Percentiles rank a stretch among this genome's conserved stretches.
These are phyloP conservation scores for Clonostachys sp. DNA, from an alignment of 2,329 filamentous ascomycete genomes.

Conservation along the genomic window DNA sequence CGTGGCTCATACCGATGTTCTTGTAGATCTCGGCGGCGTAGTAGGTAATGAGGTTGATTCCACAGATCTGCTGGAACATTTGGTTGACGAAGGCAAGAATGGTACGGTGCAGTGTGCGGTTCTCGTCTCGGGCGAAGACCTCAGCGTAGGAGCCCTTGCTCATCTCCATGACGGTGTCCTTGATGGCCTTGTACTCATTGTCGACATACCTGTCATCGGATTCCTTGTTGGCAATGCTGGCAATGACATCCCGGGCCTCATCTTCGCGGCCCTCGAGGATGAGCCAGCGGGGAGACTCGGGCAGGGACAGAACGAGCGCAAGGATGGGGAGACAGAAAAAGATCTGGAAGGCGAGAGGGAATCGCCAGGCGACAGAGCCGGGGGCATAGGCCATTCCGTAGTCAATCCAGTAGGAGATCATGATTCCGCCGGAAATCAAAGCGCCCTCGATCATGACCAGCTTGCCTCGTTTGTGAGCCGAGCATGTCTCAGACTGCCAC, in stretches of 20 bases:
- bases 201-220: conserved; percentile 53
- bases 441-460: conserved; percentile 58
- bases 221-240: conserved; percentile 49
- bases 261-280: conserved; percentile 38
- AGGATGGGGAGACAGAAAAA: conserved; percentile 56
- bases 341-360: conserved; percentile 52
- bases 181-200: conserved; percentile 55
- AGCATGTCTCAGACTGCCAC: conserved; percentile 57
- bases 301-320: conserved; percentile 42
- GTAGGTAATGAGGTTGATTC: conserved; percentile 59
- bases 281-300: conserved; percentile 48
- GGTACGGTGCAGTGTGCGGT: conserved; percentile 54
- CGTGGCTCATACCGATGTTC: conserved; percentile 45
- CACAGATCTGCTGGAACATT: conserved; percentile 61
- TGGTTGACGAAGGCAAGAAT: conserved; percentile 59
- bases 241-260: conserved; percentile 41
- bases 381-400: conserved; percentile 48
- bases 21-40: conserved; percentile 57
- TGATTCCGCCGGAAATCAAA: conserved; percentile 52
- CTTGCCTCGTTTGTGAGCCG: conserved; percentile 52
- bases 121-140: conserved; percentile 53
- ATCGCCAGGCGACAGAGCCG: conserved; percentile 43
- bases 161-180: conserved; percentile 63
- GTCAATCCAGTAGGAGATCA: conserved; percentile 57
- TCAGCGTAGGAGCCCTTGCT: conserved; percentile 56